These are phyloP conservation scores for Zygoascus tannicola DNA, from an alignment of 805 yeast genomes.

Conservation along the genomic window DNA sequence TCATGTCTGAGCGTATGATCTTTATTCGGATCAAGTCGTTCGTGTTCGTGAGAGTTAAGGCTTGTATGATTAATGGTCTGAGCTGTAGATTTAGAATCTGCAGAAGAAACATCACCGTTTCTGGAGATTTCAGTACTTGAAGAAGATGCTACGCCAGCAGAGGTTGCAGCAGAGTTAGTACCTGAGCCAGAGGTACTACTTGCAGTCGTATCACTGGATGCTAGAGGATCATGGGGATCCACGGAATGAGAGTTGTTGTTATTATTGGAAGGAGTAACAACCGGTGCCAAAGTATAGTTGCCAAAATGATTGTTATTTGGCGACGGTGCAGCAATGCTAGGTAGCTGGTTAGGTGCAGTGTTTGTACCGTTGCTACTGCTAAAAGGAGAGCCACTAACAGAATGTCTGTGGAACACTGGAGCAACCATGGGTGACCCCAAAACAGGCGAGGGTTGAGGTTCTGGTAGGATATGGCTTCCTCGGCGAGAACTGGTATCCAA, in stretches of 20 bases:
- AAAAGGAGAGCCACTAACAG: neutral
- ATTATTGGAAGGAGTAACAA: neutral
- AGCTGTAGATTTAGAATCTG: too few species aligned
- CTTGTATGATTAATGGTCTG: too few species aligned
- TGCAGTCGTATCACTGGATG: neutral
- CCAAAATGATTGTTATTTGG: neutral
- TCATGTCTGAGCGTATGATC: too few species aligned
- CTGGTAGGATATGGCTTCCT: neutral
- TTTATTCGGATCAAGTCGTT: too few species aligned
- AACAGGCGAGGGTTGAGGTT: neutral
- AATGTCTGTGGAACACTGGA: neutral
- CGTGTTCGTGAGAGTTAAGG: too few species aligned
- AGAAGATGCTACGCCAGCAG: too few species aligned
- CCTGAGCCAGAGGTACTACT: too few species aligned
- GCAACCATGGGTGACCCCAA: neutral
- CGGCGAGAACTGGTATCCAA: neutral
- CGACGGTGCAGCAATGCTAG: constrained; percentile 1
- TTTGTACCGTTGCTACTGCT: neutral
- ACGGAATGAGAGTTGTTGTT: neutral
- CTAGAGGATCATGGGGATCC: neutral
- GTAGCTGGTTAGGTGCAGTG: neutral
- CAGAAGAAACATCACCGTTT: too few species aligned
- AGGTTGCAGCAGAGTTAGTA: too few species aligned
- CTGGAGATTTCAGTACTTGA: too few species aligned
- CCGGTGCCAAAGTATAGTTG: neutral